Conservation (phyloP, 2,329 filamentous ascomycete species). For the Aspergillus sp. region DNA sequence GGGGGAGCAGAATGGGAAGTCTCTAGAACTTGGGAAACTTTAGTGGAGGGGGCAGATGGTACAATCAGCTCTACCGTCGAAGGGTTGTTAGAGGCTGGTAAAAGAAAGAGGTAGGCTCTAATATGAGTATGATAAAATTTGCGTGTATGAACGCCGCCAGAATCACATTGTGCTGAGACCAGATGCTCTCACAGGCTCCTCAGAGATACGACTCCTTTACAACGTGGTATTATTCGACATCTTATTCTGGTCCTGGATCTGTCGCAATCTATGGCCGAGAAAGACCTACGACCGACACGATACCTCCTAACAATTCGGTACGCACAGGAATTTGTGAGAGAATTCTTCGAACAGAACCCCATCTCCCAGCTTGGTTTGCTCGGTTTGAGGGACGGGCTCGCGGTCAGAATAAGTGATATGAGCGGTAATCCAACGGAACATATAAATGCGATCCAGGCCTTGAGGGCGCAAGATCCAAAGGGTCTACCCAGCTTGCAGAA, state of each 20-base stretch:
- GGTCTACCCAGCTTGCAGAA: slow-evolving; percentile 84
- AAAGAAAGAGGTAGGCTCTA: slow-evolving; percentile 58
- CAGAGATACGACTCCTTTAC: slow-evolving; percentile 89
- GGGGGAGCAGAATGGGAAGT: slow-evolving; percentile 42
- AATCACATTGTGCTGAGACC: slow-evolving; percentile 11
- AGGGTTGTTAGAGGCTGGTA: slow-evolving; percentile 70
- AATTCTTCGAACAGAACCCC: slow-evolving; percentile 98
- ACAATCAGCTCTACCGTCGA: slow-evolving; percentile 66
- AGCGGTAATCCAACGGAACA: slow-evolving; percentile 88
- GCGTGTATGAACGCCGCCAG: slow-evolving; percentile 1
- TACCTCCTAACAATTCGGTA: slow-evolving; percentile 77
- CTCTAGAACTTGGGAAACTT: slow-evolving; percentile 55
- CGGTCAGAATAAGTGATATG: slow-evolving; percentile 78
- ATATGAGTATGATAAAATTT: neutral
- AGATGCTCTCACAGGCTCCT: slow-evolving; percentile 54
- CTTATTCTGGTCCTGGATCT: slow-evolving; percentile 85
- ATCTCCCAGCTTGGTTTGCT: slow-evolving; percentile 92
- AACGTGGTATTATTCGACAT: slow-evolving; percentile 96
- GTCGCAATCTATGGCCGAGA: slow-evolving; percentile 88
- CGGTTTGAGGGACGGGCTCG: slow-evolving; percentile 87
- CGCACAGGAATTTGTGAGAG: slow-evolving; percentile 78
- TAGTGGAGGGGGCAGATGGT: slow-evolving; percentile 73
- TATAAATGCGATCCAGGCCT: slow-evolving; percentile 63
- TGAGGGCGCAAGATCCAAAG: slow-evolving; percentile 61
- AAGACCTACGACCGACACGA: slow-evolving; percentile 83